Evolutionary conservation across 1,284 basidiomycete species (phyloP).

Genomic region (Pseudozyma pruni): DNA sequence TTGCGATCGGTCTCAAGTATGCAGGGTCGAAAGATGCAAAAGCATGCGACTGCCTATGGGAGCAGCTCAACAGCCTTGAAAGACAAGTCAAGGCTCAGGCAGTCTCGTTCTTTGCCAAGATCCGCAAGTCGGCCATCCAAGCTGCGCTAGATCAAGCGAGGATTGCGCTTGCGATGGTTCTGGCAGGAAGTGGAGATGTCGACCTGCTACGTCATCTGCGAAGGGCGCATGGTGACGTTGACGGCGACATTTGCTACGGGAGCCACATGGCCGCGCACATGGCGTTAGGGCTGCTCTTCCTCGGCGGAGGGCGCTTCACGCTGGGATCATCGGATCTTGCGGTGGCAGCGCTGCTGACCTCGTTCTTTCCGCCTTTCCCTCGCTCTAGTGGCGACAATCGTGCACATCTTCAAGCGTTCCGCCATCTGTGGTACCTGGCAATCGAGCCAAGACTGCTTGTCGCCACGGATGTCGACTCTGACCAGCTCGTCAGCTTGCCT

Average conservation of each 20-base stretch:
- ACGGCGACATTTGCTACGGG: slow-evolving; percentile 74
- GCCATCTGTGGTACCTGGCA: slow-evolving; percentile 95
- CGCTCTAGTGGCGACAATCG: slow-evolving; percentile 84
- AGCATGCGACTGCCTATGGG: slow-evolving; percentile 83
- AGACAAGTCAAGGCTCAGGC: slow-evolving; percentile 69
- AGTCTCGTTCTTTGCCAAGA: slow-evolving; percentile 48
- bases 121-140: slow-evolving; percentile 79
- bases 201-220: slow-evolving; percentile 87
- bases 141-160: slow-evolving; percentile 88
- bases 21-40: slow-evolving; percentile 76
- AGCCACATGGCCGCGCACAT: slow-evolving; percentile 90
- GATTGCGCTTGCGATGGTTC: slow-evolving; percentile 85
- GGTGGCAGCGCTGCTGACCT: slow-evolving; percentile 85
- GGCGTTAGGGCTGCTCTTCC: slow-evolving; percentile 90
- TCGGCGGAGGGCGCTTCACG: slow-evolving; percentile 91
- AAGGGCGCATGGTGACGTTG: slow-evolving; percentile 89
- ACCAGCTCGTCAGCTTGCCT: slow-evolving; percentile 52
- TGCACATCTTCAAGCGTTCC: slow-evolving; percentile 88
- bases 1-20: slow-evolving; percentile 89
- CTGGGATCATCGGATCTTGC: slow-evolving; percentile 90
- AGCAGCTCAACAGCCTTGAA: slow-evolving; percentile 79
- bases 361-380: slow-evolving; percentile 78
- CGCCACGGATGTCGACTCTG: slow-evolving; percentile 72
- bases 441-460: slow-evolving; percentile 91
- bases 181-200: slow-evolving; percentile 96